These are phyloP conservation scores for Fusarium luffae DNA, from an alignment of 2,329 filamentous ascomycete species.

Conservation along the genomic window DNA sequence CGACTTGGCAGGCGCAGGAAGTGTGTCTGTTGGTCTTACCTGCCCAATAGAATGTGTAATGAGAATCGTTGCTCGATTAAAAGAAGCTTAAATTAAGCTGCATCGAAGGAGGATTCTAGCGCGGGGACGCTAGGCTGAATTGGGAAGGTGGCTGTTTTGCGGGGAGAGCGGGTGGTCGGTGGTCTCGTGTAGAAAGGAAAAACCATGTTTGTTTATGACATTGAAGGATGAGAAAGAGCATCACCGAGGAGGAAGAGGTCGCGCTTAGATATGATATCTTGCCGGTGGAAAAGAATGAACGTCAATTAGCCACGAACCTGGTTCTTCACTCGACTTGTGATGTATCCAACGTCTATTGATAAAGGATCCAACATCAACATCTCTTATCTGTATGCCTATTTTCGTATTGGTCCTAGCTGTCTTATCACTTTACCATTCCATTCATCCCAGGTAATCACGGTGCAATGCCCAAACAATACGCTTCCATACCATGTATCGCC, in stretches of 20 bases:
- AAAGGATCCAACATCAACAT: background rate
- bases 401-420: slow-evolving; percentile 12
- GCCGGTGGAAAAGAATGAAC: no score
- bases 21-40: background rate
- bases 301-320: rapidly evolving
- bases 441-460: background rate
- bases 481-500: background rate
- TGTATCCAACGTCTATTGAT: background rate
- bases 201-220: background rate
- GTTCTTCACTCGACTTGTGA: background rate
- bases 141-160: slow-evolving; percentile 39
- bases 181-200: slow-evolving; percentile 3
- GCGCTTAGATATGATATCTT: background rate
- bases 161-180: background rate
- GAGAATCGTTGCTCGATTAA: slow-evolving; percentile 1
- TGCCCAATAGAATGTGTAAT: slow-evolving; percentile 9
- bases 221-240: background rate
- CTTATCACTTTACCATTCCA: slow-evolving; percentile 3
- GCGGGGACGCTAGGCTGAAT: slow-evolving; percentile 24
- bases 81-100: slow-evolving; percentile 44
- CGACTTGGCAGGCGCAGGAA: background rate
- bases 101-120: slow-evolving; percentile 23
- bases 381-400: background rate
- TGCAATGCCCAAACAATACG: background rate
- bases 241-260: background rate